Percentiles rank a stretch among this genome's conserved stretches.
These are phyloP conservation scores for Dispira simplex DNA, from an alignment of 192 early-diverging fungal species.

Conservation along the genomic window DNA sequence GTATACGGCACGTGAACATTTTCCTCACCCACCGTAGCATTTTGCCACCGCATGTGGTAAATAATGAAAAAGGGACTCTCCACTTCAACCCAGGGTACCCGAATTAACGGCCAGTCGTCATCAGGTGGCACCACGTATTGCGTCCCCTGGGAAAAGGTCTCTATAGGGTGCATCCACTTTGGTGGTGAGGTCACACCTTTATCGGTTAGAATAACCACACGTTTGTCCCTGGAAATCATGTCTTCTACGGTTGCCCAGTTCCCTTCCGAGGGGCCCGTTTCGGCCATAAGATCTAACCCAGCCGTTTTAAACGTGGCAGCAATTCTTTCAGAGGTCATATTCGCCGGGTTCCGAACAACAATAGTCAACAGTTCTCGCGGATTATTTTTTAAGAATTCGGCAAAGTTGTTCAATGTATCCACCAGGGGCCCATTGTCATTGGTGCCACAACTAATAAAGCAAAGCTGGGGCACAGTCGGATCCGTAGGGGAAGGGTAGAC, in stretches of 20 bases:
- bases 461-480: constrained; percentile 20
- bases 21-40: constrained; percentile 1
- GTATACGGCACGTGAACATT: neutral
- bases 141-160: neutral
- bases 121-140: neutral
- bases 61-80: constrained; percentile 8
- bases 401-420: constrained; percentile 35
- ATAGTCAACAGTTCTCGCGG: constrained; percentile 62
- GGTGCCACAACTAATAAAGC: constrained; percentile 44
- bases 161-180: neutral
- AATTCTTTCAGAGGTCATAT: constrained; percentile 30
- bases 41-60: constrained; percentile 9
- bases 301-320: constrained; percentile 30
- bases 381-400: constrained; percentile 42
- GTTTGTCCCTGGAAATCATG: constrained; percentile 47
- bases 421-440: constrained; percentile 41
- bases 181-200: neutral
- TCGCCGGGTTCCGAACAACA: constrained; percentile 47
- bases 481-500: constrained; percentile 19
- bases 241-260: constrained; percentile 51
- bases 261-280: constrained; percentile 17
- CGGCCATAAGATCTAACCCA: constrained; percentile 26
- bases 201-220: constrained; percentile 47
- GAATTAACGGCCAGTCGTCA: constrained; percentile 5
- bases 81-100: neutral